A percentile compares a stretch with the other conserved stretches of the same genome.
phyloP scores from a whole-genome alignment of 306 rosid genomes.

The Medicago lupulina region DNA sequence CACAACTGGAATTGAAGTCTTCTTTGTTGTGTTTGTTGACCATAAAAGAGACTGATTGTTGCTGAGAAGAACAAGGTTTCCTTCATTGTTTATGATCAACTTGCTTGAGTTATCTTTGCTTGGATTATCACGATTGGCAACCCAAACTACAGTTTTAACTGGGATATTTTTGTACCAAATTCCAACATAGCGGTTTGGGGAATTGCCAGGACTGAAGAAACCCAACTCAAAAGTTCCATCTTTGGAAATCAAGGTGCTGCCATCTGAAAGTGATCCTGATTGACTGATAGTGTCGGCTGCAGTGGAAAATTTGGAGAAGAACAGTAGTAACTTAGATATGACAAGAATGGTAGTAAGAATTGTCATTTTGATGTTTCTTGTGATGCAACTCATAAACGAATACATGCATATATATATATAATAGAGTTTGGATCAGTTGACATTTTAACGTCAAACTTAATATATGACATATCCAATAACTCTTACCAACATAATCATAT shows the following conservation, averaged over 20 bases:
- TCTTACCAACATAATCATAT: no score
- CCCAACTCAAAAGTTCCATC: neutral
- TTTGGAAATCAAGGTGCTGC: neutral
- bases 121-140: neutral
- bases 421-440: no score
- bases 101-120: neutral
- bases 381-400: neutral
- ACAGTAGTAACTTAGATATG: neutral
- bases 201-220: neutral
- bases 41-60: neutral
- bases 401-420: no score
- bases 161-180: neutral
- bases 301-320: neutral
- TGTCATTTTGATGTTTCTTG: neutral
- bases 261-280: neutral
- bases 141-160: neutral
- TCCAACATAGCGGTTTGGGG: neutral
- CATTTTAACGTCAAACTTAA: no score
- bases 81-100: neutral
- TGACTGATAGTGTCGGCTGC: neutral
- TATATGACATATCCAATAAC: no score
- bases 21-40: neutral
- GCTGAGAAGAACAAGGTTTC: neutral
- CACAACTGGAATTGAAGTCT: neutral
- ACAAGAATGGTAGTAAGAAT: neutral